Conservation (phyloP, 2,329 filamentous ascomycete genomes). For the Sphaerulina vaccinii region DNA sequence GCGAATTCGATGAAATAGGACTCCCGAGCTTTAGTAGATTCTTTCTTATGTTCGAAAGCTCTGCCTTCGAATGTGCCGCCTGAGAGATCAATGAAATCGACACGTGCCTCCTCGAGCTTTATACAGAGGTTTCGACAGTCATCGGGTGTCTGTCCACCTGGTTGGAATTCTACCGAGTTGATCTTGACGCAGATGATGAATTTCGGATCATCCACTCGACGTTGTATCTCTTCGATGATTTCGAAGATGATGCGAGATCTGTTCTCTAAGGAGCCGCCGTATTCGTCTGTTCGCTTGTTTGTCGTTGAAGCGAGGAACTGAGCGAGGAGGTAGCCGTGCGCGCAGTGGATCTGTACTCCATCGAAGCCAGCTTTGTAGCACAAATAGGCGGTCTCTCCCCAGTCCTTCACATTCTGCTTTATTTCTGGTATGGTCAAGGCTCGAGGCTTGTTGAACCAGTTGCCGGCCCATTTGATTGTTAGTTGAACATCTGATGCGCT, state of each 20-base stretch:
- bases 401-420: constrained; percentile 30
- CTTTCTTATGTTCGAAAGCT: constrained; percentile 35
- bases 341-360: constrained; percentile 36
- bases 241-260: constrained; percentile 42
- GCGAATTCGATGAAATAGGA: constrained; percentile 36
- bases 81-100: constrained; percentile 33
- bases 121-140: constrained; percentile 31
- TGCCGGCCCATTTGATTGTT: constrained; percentile 31
- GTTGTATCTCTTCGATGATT: constrained; percentile 39
- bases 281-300: constrained; percentile 44
- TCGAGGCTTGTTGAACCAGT: constrained; percentile 33
- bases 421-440: constrained; percentile 32
- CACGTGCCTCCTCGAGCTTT: constrained; percentile 24
- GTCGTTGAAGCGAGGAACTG: constrained; percentile 44
- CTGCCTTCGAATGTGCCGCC: constrained; percentile 33
- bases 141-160: constrained; percentile 30
- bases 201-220: constrained; percentile 23
- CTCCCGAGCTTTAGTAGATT: constrained; percentile 32
- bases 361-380: constrained; percentile 34
- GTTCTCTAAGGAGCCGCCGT: constrained; percentile 45
- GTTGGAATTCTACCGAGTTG: constrained; percentile 36
- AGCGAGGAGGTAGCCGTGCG: constrained; percentile 45
- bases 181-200: constrained; percentile 36
- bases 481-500: constrained; percentile 36
- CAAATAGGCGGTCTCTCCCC: constrained; percentile 30